These are phyloP conservation scores for Furculomyces boomerangus DNA, from an alignment of 371 early-diverging fungal genomes.

Conservation along the genomic window DNA sequence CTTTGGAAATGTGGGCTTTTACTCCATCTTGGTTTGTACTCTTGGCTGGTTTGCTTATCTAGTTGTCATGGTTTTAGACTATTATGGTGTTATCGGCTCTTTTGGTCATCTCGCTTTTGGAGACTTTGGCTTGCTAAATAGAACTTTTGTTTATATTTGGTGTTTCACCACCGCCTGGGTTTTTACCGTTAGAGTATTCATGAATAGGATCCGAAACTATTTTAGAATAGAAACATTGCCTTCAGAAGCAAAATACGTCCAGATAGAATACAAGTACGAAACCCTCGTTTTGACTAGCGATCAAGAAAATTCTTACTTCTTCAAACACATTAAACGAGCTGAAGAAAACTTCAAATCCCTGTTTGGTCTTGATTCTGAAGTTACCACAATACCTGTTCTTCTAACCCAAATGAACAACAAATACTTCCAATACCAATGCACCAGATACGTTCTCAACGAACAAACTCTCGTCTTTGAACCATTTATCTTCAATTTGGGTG, in stretches of 20 bases:
- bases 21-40: conserved; percentile 28
- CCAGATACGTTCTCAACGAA: conserved; percentile 42
- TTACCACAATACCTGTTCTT: conserved; percentile 22
- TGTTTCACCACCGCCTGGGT: conserved; percentile 39
- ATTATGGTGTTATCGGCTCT: conserved; percentile 18
- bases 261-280: conserved; percentile 37
- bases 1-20: conserved; percentile 31
- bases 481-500: conserved; percentile 34
- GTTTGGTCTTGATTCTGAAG: conserved; percentile 20
- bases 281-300: conserved; percentile 26
- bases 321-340: conserved; percentile 3
- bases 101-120: conserved; percentile 1
- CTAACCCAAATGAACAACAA: conserved; percentile 26
- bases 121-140: conserved; percentile 26
- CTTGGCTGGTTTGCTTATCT: conserved; percentile 36
- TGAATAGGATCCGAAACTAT: conserved; percentile 32
- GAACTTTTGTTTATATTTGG: conserved; percentile 44
- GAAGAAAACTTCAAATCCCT: conserved; percentile 5
- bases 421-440: conserved; percentile 61
- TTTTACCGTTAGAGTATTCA: conserved; percentile 21
- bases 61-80: conserved; percentile 38
- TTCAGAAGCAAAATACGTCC: conserved; percentile 34
- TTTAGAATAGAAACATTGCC: conserved; percentile 36
- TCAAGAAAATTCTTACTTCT: conserved; percentile 22
- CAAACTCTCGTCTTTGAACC: conserved; percentile 31